Percentiles rank a stretch among this genome's conserved stretches.
These are phyloP conservation scores for Gautieria morchelliformis DNA, from an alignment of 768 basidiomycete genomes.

Conservation along the genomic window DNA sequence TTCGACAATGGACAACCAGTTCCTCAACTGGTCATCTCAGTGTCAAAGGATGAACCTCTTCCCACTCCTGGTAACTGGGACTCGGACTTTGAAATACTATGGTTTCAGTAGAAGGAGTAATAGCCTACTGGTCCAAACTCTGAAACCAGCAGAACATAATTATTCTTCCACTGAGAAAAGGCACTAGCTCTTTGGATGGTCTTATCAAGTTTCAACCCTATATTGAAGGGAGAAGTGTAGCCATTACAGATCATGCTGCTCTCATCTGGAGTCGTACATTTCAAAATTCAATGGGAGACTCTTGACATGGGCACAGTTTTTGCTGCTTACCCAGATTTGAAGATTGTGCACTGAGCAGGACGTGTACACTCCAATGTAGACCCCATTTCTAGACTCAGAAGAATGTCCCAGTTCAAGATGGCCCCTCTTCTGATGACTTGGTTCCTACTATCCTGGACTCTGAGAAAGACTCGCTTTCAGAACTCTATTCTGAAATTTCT, in stretches of 20 bases:
- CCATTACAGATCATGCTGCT: conserved; percentile 12
- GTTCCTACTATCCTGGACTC: neutral
- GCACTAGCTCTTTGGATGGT: conserved; percentile 10
- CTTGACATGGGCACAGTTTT: conserved; percentile 3
- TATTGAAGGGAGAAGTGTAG: conserved; percentile 11
- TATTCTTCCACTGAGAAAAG: conserved; percentile 13
- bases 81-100: conserved; percentile 13
- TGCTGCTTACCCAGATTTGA: conserved; percentile 8
- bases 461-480: neutral
- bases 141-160: conserved; percentile 11
- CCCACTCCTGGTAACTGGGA: conserved; percentile 18
- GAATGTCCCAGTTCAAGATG: neutral
- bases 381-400: conserved; percentile 7
- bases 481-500: neutral
- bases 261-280: conserved; percentile 11
- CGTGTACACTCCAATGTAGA: conserved; percentile 12
- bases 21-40: conserved; percentile 1
- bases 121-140: conserved; percentile 12
- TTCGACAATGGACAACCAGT: conserved; percentile 5
- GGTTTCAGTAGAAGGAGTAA: conserved; percentile 10
- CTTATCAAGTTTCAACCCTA: conserved; percentile 13
- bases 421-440: neutral
- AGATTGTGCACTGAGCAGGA: conserved; percentile 11
- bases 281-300: conserved; percentile 12
- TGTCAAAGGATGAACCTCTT: conserved; percentile 15